Evolutionary conservation across 306 rosid genomes (phyloP).

Genomic region (Urtica urens): DNA sequence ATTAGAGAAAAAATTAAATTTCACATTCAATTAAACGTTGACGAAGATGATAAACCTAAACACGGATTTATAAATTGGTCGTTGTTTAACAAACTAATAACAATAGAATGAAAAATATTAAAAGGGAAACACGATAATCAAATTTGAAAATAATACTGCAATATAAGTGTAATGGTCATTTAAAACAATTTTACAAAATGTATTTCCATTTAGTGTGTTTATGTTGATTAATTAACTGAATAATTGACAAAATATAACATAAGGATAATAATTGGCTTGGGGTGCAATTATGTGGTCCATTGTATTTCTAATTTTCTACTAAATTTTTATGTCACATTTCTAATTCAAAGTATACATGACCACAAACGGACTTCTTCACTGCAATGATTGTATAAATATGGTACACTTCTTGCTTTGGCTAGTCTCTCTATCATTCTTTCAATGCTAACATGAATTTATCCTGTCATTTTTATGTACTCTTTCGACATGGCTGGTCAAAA

Average conservation of each 20-base stretch:
- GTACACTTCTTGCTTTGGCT: background rate
- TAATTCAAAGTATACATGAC: background rate
- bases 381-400: background rate
- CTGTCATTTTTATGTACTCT: background rate
- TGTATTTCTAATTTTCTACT: background rate
- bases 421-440: background rate
- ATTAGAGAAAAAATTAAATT: too few relatives aligned
- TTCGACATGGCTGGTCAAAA: background rate
- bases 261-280: conserved; percentile 7
- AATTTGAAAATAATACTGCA: too few relatives aligned
- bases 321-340: background rate
- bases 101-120: too few relatives aligned
- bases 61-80: too few relatives aligned
- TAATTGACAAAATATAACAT: too few relatives aligned
- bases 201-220: too few relatives aligned
- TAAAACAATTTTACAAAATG: background rate
- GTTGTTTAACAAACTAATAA: too few relatives aligned
- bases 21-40: too few relatives aligned
- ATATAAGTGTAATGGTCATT: too few relatives aligned
- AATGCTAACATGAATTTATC: background rate
- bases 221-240: too few relatives aligned
- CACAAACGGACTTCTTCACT: background rate
- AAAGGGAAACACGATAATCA: too few relatives aligned
- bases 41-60: too few relatives aligned
- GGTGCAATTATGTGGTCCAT: conserved; percentile 2